Evolutionary conservation across 495 filamentous ascomycete species (phyloP), one percentile per base, ranked within the genome.

Genomic region (Aspergillus leporis): DNA sequence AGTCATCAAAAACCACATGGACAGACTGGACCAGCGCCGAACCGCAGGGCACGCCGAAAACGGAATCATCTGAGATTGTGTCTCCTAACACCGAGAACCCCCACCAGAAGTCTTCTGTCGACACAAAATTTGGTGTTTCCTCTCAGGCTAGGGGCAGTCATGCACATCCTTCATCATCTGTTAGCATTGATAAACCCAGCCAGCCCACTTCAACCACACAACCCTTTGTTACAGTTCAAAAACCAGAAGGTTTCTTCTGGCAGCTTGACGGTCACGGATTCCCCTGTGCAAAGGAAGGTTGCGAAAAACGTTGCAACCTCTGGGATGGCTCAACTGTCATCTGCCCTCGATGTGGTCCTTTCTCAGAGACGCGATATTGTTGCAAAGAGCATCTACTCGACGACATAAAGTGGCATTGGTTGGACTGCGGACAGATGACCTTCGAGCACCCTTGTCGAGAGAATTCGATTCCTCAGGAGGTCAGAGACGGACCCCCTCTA

Each of bases 271-370:
- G 51, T 51, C 51, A 63, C 28, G 53, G 51, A 0, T 67, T 75
- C 21, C 30, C 43, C 10, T 81, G 78, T 49, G 60, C 64, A 6
- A 61, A 52, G 45, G 28, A 21, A 3, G 60, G 48, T 25, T 82
- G 79, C 57, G 25, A 62, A 0, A 75, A 72, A 53, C 80, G 79
- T 73, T 87, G 86, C 70, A 80, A 82, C 51, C 75, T 79, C 25
- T 72, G 71, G 66, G 77, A 83, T 51, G 56, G 60, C 4, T 38
- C 55, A 21, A 62, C 67, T 9, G 61, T 70, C 13, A 71, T 78
- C 64, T 82, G 79, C 60, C 71, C 72, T 6, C 51, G 64, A 5
- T 82, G 79, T 60, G 79, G 79, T 7, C 78, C 79, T 0, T 78
- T 61, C 57, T 74, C 74, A 7, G 22, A 52, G 30, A 50, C 71